Base-by-base conservation (phyloP, 257 asterid genomes). In the Nicotiana sylvestris region DNA sequence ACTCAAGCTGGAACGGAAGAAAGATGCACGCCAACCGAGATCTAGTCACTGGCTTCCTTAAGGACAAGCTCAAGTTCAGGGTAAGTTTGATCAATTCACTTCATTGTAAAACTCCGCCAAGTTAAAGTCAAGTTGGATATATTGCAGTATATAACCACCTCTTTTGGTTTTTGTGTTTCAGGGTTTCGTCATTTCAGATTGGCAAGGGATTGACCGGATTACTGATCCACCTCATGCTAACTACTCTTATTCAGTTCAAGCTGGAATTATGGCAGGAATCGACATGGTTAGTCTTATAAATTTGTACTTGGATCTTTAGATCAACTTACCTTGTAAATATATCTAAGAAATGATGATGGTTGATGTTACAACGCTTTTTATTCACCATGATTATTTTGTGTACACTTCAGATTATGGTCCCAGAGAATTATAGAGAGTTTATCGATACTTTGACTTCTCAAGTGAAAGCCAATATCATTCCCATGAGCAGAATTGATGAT, bases 161-260 rank as follows among this genome's bases (percentile, higher is more conserved):
- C 62, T 8, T 74, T 9, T 58, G 78, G 69, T 72, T 6, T 79
- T 15, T 46, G 12, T 8, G 30, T 85, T 91, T 60, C 92, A 94
- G 98, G 98, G 98, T 16, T 93, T 95, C 69, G 97, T 93, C 46
- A 91, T 93, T 82, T 92, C 97, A 32, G 98, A 95, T 86, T 93
- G 97, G 97, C 87, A 88, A 78, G 98, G 98, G 2, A 86, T 95
- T 35, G 98, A 95, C 83, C 91, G 87, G 82, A 93, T 95, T 55
- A 93, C 98, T 1, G 53, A 46, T 56, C 98, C 98, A 10, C 96
- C 97, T n/a, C 98, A 87, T 74, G 10, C 82, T 21, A 93, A 95
- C 87, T 95, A 95, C 81, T 53, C 96, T n/a, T 92, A 91, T 66
- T 95, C 98, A n/a, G 93, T 95, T 86, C 86, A 88, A 80, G 96